A percentile compares a stretch with the other conserved stretches of the same genome.
Conservation (phyloP, 352 stramenopile genomes). For the Globisporangium cederbergense region DNA sequence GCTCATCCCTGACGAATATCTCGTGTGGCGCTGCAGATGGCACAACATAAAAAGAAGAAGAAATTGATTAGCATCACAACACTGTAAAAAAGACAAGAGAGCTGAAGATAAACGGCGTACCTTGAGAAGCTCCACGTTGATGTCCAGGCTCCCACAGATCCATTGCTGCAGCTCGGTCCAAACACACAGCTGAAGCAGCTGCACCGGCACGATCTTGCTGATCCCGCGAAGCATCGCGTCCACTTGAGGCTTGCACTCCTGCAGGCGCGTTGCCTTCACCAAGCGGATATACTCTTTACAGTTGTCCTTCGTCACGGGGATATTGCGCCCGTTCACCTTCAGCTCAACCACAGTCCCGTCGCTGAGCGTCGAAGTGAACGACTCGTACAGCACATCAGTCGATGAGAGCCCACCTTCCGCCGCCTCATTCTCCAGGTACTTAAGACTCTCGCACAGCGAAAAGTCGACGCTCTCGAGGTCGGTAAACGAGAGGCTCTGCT, state of each 20-base stretch:
- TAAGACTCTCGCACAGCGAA: constrained; percentile 53
- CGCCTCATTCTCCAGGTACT: constrained; percentile 36
- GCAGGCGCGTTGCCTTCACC: constrained; percentile 55
- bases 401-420: constrained; percentile 11
- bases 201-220: constrained; percentile 60
- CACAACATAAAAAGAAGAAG: constrained; percentile 14
- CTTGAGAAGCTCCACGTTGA: constrained; percentile 73
- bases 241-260: constrained; percentile 75
- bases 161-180: constrained; percentile 80
- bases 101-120: constrained; percentile 33
- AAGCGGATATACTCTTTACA: constrained; percentile 68
- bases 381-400: constrained; percentile 50
- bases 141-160: constrained; percentile 73
- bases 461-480: constrained; percentile 64
- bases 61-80: constrained; percentile 16
- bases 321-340: constrained; percentile 34
- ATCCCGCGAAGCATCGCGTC: constrained; percentile 71
- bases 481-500: constrained; percentile 52
- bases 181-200: constrained; percentile 70
- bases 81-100: not conserved
- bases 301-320: constrained; percentile 66
- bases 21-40: constrained; percentile 64
- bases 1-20: constrained; percentile 77
- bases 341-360: constrained; percentile 68
- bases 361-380: constrained; percentile 69